phyloP scores from a whole-genome alignment of 2,329 filamentous ascomycete species.

The Ophiostoma pallidulum region DNA sequence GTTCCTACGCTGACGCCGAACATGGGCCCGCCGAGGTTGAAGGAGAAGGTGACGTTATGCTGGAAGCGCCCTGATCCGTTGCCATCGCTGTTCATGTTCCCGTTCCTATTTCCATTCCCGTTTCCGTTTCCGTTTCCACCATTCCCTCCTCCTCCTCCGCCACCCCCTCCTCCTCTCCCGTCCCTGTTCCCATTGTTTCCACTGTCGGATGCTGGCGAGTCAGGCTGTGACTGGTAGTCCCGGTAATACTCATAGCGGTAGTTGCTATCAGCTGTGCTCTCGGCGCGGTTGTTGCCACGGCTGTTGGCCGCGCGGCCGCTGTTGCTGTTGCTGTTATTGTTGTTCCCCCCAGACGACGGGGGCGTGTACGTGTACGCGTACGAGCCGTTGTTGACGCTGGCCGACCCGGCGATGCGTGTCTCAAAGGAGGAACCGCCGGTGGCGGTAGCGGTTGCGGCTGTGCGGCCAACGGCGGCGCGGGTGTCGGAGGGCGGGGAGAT shows the following conservation, averaged over 20 bases:
- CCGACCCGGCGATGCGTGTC: slow-evolving; percentile 3
- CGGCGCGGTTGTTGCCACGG: background rate
- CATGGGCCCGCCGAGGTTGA: slow-evolving; percentile 5
- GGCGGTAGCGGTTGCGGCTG: background rate
- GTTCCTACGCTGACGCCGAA: slow-evolving; percentile 1
- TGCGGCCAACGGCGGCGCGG: background rate
- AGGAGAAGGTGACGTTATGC: slow-evolving; percentile 8
- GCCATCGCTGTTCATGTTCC: background rate
- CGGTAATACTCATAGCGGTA: slow-evolving; percentile 12
- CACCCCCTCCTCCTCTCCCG: too few relatives aligned
- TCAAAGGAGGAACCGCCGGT: slow-evolving; percentile 1
- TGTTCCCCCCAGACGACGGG: background rate
- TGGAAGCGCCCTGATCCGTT: slow-evolving; percentile 3
- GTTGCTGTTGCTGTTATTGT: background rate
- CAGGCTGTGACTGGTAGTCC: slow-evolving; percentile 9
- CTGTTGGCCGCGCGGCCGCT: background rate
- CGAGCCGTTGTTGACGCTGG: slow-evolving; percentile 3
- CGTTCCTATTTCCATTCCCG: background rate
- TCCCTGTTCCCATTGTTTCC: background rate
- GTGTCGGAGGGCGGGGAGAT: background rate
- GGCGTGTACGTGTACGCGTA: slow-evolving; percentile 4
- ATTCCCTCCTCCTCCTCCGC: background rate
- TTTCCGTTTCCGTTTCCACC: background rate
- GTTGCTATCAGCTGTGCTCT: slow-evolving; percentile 9
- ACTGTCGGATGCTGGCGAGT: slow-evolving; percentile 4